Evolutionary conservation across 371 early-diverging fungal species (phyloP).

Genomic region (Rhizopus delemar): DNA sequence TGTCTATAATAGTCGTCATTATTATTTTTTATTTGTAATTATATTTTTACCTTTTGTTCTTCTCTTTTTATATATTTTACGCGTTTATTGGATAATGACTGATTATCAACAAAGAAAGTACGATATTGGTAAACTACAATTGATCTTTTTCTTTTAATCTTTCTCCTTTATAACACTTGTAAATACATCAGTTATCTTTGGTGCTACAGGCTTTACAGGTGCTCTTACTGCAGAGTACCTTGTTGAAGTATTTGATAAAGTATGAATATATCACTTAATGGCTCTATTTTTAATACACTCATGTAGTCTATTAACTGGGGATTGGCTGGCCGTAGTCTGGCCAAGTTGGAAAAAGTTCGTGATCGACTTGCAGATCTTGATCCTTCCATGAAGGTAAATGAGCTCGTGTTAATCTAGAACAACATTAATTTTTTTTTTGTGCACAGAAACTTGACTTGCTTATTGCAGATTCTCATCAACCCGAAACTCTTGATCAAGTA

Average conservation of each 20-base stretch:
- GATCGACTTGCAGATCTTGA: slow-evolving; percentile 17
- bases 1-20: not conserved
- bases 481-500: slow-evolving; percentile 31
- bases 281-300: not conserved
- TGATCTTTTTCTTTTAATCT: not conserved
- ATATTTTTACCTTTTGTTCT: slow-evolving; percentile 3
- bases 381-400: slow-evolving; percentile 17
- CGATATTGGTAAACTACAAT: slow-evolving; percentile 18
- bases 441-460: slow-evolving; percentile 19
- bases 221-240: slow-evolving; percentile 64
- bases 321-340: slow-evolving; percentile 28
- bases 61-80: not conserved
- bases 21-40: not conserved
- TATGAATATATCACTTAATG: not conserved
- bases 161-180: not conserved
- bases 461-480: slow-evolving; percentile 24
- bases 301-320: slow-evolving; percentile 18
- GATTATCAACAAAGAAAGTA: slow-evolving; percentile 20
- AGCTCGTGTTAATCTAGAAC: not conserved
- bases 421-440: not conserved
- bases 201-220: slow-evolving; percentile 90
- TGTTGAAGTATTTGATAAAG: slow-evolving; percentile 31
- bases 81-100: slow-evolving; percentile 8
- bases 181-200: slow-evolving; percentile 60
- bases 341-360: slow-evolving; percentile 23